Conservation (phyloP, 371 early-diverging fungal genomes). For the Zancudomyces culisetae region DNA sequence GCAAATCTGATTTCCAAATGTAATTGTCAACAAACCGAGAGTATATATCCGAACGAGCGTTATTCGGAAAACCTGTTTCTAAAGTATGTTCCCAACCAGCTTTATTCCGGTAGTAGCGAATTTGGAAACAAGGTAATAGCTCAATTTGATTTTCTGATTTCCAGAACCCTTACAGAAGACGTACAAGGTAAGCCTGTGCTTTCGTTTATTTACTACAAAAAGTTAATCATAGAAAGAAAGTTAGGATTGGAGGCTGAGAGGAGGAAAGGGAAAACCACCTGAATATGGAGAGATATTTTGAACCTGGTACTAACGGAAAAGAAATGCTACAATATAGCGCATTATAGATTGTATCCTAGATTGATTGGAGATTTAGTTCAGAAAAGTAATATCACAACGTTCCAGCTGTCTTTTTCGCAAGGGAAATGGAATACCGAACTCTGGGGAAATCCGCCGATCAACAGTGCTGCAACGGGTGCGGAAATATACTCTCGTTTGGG, state of each 20-base stretch:
- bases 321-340: no score
- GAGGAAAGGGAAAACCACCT: no score
- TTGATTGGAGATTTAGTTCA: constrained; percentile 67
- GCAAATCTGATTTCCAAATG: no score
- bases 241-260: no score
- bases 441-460: constrained; percentile 44
- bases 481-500: constrained; percentile 12
- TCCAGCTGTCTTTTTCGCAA: constrained; percentile 76
- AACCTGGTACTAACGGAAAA: no score
- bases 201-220: no score
- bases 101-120: not conserved
- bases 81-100: not conserved
- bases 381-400: constrained; percentile 44
- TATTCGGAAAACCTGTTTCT: not conserved
- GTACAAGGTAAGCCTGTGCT: no score
- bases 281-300: no score
- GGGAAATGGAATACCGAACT: constrained; percentile 65
- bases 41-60: no score
- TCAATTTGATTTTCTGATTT: not conserved
- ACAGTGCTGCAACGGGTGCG: constrained; percentile 17
- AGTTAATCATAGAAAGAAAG: no score
- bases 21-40: no score
- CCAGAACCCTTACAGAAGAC: not conserved
- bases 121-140: not conserved
- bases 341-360: constrained; percentile 63